A percentile compares a stretch with the other conserved stretches of the same genome.
Evolutionary conservation across 2,329 filamentous ascomycete species (phyloP).

Genomic region (Hypoxylon sp.): DNA sequence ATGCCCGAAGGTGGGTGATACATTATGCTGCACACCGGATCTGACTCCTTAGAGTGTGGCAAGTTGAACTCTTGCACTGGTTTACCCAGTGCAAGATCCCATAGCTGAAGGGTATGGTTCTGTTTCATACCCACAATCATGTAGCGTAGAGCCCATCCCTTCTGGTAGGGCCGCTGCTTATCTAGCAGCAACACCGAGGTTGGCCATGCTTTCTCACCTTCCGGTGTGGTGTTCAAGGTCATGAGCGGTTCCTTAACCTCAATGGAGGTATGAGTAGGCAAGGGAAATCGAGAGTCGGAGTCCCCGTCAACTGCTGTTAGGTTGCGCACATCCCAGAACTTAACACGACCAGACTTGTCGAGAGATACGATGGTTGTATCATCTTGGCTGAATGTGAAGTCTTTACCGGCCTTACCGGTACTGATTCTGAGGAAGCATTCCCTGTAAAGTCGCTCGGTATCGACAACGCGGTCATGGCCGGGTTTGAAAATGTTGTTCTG

Average conservation of each 20-base stretch:
- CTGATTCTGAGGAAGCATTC: conserved; percentile 93
- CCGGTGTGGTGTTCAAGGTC: conserved; percentile 86
- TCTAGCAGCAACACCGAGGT: conserved; percentile 96
- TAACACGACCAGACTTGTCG: conserved; percentile 95
- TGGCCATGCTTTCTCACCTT: conserved; percentile 94
- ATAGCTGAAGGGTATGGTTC: conserved; percentile 97
- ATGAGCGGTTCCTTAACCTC: conserved; percentile 89
- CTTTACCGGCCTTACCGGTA: conserved; percentile 97
- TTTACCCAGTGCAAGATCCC: conserved; percentile 95
- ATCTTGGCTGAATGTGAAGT: conserved; percentile 97
- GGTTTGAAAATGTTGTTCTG: conserved; percentile 72
- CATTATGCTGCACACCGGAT: conserved; percentile 96
- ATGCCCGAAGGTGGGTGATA: conserved; percentile 95
- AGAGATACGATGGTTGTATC: conserved; percentile 94
- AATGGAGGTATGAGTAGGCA: conserved; percentile 68
- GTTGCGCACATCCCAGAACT: conserved; percentile 96
- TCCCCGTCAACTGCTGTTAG: conserved; percentile 69
- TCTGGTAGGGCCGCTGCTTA: conserved; percentile 93
- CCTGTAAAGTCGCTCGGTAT: conserved; percentile 87
- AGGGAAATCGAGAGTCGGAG: conserved; percentile 62
- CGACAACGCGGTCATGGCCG: conserved; percentile 76
- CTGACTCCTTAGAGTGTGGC: conserved; percentile 94
- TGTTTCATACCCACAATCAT: conserved; percentile 99
- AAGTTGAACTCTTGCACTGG: conserved; percentile 97
- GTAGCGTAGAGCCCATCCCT: conserved; percentile 90